Conservation (phyloP, 106 monocot genomes). For the Allium sativum region DNA sequence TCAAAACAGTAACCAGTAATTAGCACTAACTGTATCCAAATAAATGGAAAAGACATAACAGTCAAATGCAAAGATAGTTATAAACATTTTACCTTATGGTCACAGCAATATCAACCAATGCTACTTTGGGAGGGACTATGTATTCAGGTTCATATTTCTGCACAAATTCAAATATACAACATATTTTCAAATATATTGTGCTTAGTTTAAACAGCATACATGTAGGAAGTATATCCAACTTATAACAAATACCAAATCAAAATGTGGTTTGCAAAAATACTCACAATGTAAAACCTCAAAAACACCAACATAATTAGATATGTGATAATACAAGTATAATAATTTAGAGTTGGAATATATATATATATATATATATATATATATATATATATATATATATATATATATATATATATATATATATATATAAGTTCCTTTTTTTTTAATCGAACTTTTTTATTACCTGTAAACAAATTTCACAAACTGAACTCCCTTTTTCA, state of each 20-base stretch:
- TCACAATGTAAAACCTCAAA: conserved; percentile 1
- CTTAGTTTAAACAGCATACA: background rate
- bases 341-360: background rate
- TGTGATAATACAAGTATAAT: background rate
- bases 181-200: background rate
- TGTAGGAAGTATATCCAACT: conserved; percentile 7
- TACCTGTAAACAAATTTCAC: conserved; percentile 63
- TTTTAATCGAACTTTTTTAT: background rate
- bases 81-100: conserved; percentile 53
- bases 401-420: too few species aligned
- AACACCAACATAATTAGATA: too few species aligned
- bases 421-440: too few species aligned
- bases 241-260: too few species aligned
- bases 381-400: too few species aligned
- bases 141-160: conserved; percentile 78
- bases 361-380: too few species aligned
- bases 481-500: conserved; percentile 24
- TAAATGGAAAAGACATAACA: background rate
- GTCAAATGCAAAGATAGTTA: background rate
- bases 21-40: background rate
- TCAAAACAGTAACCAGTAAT: background rate
- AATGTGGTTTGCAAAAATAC: conserved; percentile 9
- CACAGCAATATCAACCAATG: conserved; percentile 45
- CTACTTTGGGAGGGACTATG: conserved; percentile 30
- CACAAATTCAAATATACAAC: conserved; percentile 1